Base-by-base conservation (phyloP, 495 filamentous ascomycete species). In the Lichina pygmaea region DNA sequence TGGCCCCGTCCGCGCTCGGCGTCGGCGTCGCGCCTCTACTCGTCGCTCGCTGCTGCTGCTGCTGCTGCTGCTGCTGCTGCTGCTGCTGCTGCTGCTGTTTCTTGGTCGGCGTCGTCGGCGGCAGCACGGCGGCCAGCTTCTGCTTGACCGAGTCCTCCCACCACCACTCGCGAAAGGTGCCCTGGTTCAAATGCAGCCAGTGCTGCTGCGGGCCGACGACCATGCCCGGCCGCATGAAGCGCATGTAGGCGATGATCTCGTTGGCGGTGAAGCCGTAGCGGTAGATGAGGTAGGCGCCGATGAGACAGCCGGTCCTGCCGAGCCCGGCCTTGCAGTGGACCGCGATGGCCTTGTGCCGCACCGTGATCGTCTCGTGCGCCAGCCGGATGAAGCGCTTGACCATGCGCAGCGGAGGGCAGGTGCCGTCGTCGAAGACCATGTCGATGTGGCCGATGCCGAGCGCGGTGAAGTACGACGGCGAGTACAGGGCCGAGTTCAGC, bases 341-440 rank as follows among this genome's bases (percentile, higher is more conserved):
- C 0, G 91, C 89, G 45, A 99, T 93, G 16, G 77, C 76, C 62
- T 78, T 79, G 54, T 81, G 77, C 59, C 79, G 78, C 34, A 81
- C 66, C 2, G 73, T 86, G 53, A 99, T 99, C 58, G 78, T 93
- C 45, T 91, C 77, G 55, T 95, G 89, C 0, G 91, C 84, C 51
- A 95, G 70, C 54, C 79, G 84, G 53, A 99, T 91, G 56, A 95
- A 99, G 50, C 81, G 81, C 33, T 78, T 70, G 8, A 99, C 89
- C 16, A 86, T 72, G 10, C 71, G 70, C 13, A 99, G 60, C 4
- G 82, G 73, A 12, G 89, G 89, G 60, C 91, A 95, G 7, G 89
- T 99, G 24, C 89, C 89, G 54, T 99, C 89, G 52, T 94, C 89
- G 53, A 99, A 99, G 50, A 95, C 93, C 91, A 99, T 95, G 57